Base-by-base conservation (phyloP, 2,329 filamentous ascomycete species). In the Colletotrichum endophyticum region DNA sequence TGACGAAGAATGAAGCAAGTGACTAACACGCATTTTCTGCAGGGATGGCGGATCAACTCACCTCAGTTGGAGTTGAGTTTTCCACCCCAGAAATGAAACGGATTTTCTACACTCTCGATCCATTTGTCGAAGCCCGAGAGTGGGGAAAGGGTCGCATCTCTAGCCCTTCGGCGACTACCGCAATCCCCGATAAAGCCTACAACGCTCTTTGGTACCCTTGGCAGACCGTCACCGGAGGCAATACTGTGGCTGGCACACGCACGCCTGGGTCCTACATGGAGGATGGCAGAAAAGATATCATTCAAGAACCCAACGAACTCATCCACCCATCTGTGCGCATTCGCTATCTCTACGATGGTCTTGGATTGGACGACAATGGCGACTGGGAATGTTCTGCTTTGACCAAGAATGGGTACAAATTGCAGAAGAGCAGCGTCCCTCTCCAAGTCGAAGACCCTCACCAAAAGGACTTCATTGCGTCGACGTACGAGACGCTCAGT, bases 301-400 rank as follows among this genome's bases (percentile, higher is more conserved):
- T 75, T 12, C 64, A 30, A 15, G 19, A 56, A 4, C 66, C 83
- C 1, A 77, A 81, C 62, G 82, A 84, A 72, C 78, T 79, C 13
- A 79, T 84, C 5, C 83, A 84, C 68, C 80, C 82, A 8, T 82
- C 78, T 11, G 83, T 84, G 1, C 81, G 83, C 6, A 80, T 84
- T 34, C 80, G 83, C n/a, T 83, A 83, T 70, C 81, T 81, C 11
- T 81, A 79, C 56, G 74, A 79, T 8, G 83, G 83, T 0, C 75
- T 77, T 3, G 81, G 82, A 9, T 80, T 83, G 56, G 78, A 84
- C 59, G 82, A 84, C 69, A 77, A 76, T 9, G 81, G 78, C 11
- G 70, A 72, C 5, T 84, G 83, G 77, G 53, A 64, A 19, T 79
- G 78, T 12, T 32, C 63, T 39, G 77, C 78, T 1, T 34, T 79